A percentile compares a stretch with the other conserved stretches of the same genome.
These are phyloP conservation scores for Aphanomyces stellatus DNA, from an alignment of 352 stramenopile species.

Conservation along the genomic window DNA sequence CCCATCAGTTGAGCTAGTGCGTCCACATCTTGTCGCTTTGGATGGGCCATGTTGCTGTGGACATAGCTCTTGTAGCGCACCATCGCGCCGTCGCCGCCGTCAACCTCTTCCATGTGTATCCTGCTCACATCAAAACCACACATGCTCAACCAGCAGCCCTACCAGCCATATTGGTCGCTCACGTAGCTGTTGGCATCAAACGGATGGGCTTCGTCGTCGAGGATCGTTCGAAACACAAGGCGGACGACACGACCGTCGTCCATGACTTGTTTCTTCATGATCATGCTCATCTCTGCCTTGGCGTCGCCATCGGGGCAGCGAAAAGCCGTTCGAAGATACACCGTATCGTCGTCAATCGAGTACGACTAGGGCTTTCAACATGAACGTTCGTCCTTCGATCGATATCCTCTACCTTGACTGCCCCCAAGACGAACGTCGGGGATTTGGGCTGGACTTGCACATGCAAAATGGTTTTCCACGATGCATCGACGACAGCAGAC, in stretches of 20 bases:
- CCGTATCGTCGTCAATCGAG: background rate
- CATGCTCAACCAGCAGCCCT: no score
- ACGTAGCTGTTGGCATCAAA: background rate
- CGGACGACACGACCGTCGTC: background rate
- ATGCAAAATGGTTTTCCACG: background rate
- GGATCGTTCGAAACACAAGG: background rate
- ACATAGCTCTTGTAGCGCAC: no score
- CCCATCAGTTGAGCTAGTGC: no score
- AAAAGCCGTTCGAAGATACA: background rate
- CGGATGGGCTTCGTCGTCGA: background rate
- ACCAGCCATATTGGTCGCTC: slow-evolving; percentile 5
- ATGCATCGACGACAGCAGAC: background rate
- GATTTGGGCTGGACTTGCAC: background rate
- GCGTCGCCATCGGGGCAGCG: background rate
- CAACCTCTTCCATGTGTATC: no score
- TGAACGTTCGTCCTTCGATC: no score
- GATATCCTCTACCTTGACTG: no score
- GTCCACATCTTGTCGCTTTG: no score
- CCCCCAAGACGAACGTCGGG: background rate
- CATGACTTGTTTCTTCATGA: background rate
- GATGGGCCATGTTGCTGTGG: no score
- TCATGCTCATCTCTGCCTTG: background rate
- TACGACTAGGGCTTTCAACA: no score
- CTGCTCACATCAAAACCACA: no score
- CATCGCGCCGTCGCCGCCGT: no score